Base-by-base conservation (phyloP, 495 filamentous ascomycete genomes). In the Penicillium maclennaniae region DNA sequence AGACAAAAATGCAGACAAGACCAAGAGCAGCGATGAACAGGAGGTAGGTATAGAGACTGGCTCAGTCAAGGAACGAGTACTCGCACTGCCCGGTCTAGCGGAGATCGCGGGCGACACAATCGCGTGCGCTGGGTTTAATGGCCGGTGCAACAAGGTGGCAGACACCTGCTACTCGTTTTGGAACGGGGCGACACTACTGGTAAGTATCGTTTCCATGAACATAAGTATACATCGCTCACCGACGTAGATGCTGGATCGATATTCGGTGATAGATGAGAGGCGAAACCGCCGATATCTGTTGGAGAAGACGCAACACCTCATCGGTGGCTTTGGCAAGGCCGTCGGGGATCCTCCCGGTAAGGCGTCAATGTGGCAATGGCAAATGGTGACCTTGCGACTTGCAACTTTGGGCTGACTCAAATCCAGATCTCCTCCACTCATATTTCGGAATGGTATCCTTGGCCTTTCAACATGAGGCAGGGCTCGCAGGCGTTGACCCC, bases 81-180 rank as follows among this genome's bases (percentile, higher is more conserved):
- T 53, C 14, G 59, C 61, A 26, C 66, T 80, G 36, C 60, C 76
- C 34, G 51, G 56, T 36, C 56, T 82, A 45, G 41, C 58, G 45
- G 51, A 53, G 38, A 69, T 42, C 38, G 68, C 51, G 44, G 71
- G 40, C 46, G 56, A 61, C 39, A 66, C 57, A 57, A 70, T 77
- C 67, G 76, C 65, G 43, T 82, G 72, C 54, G 78, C 80, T 7
- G 92, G 89, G 20, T 89, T 95, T 65, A 95, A 92, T 60, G 93
- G 93, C 40, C 83, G 93, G 31, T 81, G 79, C 54, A 96, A 96
- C 72, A 98, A 98, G 64, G 67, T 82, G 12, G 84, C 86, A 17
- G 93, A 98, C 70, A 97, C 92, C 1, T 98, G 93, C 69, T 97
- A 98, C 69, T 83, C 81, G 6, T 98, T 91, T 75, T 98, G 93